Base-by-base conservation (phyloP, 306 rosid species). In the Casuarina cunninghamiana region DNA sequence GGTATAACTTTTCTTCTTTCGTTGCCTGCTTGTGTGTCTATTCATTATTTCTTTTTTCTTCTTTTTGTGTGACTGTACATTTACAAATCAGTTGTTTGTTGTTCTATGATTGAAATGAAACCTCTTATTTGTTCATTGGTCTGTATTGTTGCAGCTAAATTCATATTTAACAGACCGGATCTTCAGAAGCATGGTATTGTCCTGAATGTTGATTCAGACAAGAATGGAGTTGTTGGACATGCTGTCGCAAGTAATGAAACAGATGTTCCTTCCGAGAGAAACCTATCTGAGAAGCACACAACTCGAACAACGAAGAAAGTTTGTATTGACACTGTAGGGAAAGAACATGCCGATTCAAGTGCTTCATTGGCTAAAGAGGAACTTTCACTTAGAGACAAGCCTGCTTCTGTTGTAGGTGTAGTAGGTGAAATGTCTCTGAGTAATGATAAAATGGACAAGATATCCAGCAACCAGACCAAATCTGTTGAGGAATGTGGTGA, bases 111-210 rank as follows among this genome's bases (percentile, higher is more conserved):
- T 71, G 70, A 77, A 66, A 74, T 16, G 32, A 26, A 10, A 4
- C 67, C 55, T 69, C 78, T 83, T 80, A 86, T 78, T 38, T 44
- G 70, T 41, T 76, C 83, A 72, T 84, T 82, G 79, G 76, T 82
- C 83, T 74, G 43, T 50, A 78, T 82, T 81, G 78, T 83, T 86
- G 90, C 97, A 95, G 99, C 88, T 85, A 88, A 86, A 85, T 58
- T 72, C 75, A 67, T 93, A 68, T 85, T 93, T 82, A 95, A 90
- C 86, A 86, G 71, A 86, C 67, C 73, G 86, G 86, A 81, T 91
- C 19, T 63, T 43, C 53, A 73, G 61, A 85, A 81, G 71, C 83
- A 72, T 53, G 80, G 53, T 73, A 75, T 74, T 74, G 66, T 69
- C 66, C 73, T 71, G 82, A 80, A 76, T 75, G 80, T 63, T 75